Conservation (phyloP, 2,329 filamentous ascomycete genomes). For the Trichoderma asperellum region DNA sequence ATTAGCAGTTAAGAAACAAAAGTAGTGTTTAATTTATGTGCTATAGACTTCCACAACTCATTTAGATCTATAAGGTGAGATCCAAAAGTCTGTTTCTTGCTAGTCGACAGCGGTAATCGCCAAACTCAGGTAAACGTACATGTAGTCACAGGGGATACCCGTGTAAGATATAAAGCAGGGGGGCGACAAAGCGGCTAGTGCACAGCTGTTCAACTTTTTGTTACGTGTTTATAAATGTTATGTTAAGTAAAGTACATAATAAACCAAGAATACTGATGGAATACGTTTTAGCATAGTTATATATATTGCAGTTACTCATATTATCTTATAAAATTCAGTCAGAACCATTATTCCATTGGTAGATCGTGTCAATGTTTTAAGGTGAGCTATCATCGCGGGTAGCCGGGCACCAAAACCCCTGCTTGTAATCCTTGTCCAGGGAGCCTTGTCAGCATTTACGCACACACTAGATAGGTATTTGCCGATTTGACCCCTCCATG, state of each 20-base stretch:
- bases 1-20: neutral
- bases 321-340: neutral
- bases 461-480: neutral
- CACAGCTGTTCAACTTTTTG: neutral
- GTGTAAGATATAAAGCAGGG: neutral
- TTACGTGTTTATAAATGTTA: neutral
- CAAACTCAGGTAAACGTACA: neutral
- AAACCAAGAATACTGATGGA: neutral
- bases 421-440: neutral
- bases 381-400: neutral
- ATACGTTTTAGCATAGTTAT: neutral
- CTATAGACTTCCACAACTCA: neutral
- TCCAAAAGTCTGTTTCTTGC: neutral
- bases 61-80: neutral
- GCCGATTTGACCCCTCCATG: neutral
- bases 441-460: neutral
- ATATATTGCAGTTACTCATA: neutral
- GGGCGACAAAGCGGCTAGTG: neutral
- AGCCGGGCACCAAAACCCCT: neutral
- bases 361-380: neutral
- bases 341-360: neutral
- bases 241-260: neutral
- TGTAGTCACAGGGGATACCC: neutral
- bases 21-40: too few species aligned
- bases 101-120: neutral